Evolutionary conservation across 2,329 filamentous ascomycete species (phyloP).

Genomic region (Alternaria ventricosa): DNA sequence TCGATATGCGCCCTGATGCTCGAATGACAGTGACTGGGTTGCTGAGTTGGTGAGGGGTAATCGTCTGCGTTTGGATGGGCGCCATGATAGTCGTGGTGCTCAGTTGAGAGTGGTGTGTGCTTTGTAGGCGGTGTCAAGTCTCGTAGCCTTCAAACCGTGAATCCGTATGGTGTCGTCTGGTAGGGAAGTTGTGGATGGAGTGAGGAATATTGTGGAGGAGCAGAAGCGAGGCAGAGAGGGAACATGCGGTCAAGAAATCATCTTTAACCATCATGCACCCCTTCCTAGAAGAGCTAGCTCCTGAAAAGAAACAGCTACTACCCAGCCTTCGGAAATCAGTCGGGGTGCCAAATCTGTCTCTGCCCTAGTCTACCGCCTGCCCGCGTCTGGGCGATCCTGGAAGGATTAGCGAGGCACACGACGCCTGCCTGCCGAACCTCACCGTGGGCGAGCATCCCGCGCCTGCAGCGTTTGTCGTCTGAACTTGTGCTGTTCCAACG

Average conservation of each 20-base stretch:
- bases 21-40: slow-evolving; percentile 28
- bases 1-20: slow-evolving; percentile 25
- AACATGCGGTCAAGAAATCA: slow-evolving; percentile 31
- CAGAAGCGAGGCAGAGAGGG: slow-evolving; percentile 10
- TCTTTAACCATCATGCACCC: slow-evolving; percentile 26
- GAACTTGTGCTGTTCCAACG: not conserved
- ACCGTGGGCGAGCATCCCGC: slow-evolving; percentile 11
- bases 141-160: not conserved
- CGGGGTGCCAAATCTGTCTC: slow-evolving; percentile 20
- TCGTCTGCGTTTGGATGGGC: slow-evolving; percentile 36
- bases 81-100: slow-evolving; percentile 22
- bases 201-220: not conserved
- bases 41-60: slow-evolving; percentile 26
- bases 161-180: not conserved
- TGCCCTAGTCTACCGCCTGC: slow-evolving; percentile 20
- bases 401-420: slow-evolving; percentile 23
- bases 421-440: slow-evolving; percentile 22
- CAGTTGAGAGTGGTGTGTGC: not conserved
- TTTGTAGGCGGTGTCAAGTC: not conserved
- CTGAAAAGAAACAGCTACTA: slow-evolving; percentile 23
- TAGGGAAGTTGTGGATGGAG: not conserved
- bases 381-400: slow-evolving; percentile 19
- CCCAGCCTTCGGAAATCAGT: slow-evolving; percentile 28
- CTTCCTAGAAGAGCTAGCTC: slow-evolving; percentile 25
- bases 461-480: not conserved